A percentile compares a stretch with the other conserved stretches of the same genome.
Evolutionary conservation across 2,329 filamentous ascomycete species (phyloP).

Genomic region (Zymoseptoria brevis): DNA sequence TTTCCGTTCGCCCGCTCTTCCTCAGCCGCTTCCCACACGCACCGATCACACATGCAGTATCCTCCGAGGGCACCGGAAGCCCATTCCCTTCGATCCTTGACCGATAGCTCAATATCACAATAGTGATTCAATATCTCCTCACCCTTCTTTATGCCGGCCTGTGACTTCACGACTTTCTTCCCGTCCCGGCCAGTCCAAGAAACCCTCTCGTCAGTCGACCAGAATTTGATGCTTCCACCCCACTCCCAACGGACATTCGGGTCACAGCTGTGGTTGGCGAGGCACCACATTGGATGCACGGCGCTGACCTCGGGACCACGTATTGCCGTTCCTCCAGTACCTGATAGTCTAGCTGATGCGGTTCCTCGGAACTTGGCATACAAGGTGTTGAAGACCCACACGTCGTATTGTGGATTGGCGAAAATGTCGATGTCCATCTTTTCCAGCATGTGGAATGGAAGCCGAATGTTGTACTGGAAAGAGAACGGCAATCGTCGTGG

Average conservation of each 20-base stretch:
- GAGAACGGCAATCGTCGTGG: conserved; percentile 65
- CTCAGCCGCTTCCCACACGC: conserved; percentile 54
- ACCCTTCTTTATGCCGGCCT: conserved; percentile 59
- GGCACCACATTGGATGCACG: conserved; percentile 91
- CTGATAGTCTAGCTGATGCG: conserved; percentile 73
- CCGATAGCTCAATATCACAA: conserved; percentile 72
- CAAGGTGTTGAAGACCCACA: conserved; percentile 84
- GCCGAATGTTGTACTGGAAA: conserved; percentile 66
- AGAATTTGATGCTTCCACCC: conserved; percentile 68
- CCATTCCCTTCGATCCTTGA: conserved; percentile 80
- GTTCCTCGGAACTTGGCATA: conserved; percentile 91
- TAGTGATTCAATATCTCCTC: conserved; percentile 92
- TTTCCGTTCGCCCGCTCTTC: neutral
- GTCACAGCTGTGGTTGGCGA: conserved; percentile 93
- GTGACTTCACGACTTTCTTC: conserved; percentile 18
- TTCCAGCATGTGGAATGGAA: conserved; percentile 68
- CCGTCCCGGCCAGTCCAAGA: conserved; percentile 36
- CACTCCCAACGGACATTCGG: conserved; percentile 95
- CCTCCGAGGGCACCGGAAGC: conserved; percentile 80
- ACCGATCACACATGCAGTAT: conserved; percentile 77
- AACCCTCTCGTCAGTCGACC: conserved; percentile 52
- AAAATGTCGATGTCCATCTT: conserved; percentile 80
- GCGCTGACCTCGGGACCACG: conserved; percentile 85
- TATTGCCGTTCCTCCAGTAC: conserved; percentile 45
- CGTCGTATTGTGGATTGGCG: conserved; percentile 51